Evolutionary conservation across 73 alveolate species (phyloP).

Genomic region (Paramecium pentaurelia): DNA sequence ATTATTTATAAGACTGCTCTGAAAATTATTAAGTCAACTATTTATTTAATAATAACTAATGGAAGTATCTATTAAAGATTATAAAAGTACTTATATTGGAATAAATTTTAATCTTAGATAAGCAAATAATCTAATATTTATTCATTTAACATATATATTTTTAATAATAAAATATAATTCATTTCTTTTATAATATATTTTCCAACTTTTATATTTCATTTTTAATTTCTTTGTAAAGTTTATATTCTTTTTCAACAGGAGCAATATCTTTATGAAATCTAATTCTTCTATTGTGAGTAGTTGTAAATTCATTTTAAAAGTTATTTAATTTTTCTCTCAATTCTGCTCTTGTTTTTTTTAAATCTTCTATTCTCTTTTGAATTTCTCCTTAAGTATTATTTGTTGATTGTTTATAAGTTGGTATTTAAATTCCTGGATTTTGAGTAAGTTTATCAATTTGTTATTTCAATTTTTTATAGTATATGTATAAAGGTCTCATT

Average conservation of each 20-base stretch:
- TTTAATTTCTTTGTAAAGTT: conserved; percentile 82
- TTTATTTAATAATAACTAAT: neutral
- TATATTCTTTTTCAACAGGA: conserved; percentile 84
- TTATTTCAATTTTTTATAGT: conserved; percentile 80
- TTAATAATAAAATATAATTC: neutral
- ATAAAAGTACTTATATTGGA: neutral
- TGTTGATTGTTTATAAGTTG: neutral
- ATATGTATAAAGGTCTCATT: conserved; percentile 87
- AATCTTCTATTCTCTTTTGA: conserved; percentile 50
- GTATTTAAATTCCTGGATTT: conserved; percentile 27
- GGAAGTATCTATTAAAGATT: neutral
- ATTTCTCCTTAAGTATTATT: conserved; percentile 51
- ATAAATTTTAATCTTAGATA: too few relatives aligned
- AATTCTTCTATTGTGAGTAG: conserved; percentile 80
- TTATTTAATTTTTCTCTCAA: conserved; percentile 72
- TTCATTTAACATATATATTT: too few relatives aligned
- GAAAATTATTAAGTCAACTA: neutral
- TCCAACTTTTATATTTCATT: conserved; percentile 71
- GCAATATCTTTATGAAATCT: conserved; percentile 84
- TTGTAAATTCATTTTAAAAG: conserved; percentile 79
- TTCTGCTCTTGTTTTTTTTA: conserved; percentile 71
- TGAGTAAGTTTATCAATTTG: conserved; percentile 62
- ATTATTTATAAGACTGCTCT: neutral
- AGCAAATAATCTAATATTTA: too few relatives aligned
- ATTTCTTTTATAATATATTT: neutral